These are phyloP conservation scores for Leptodermis oblonga DNA, from an alignment of 257 asterid species.

Conservation along the genomic window DNA sequence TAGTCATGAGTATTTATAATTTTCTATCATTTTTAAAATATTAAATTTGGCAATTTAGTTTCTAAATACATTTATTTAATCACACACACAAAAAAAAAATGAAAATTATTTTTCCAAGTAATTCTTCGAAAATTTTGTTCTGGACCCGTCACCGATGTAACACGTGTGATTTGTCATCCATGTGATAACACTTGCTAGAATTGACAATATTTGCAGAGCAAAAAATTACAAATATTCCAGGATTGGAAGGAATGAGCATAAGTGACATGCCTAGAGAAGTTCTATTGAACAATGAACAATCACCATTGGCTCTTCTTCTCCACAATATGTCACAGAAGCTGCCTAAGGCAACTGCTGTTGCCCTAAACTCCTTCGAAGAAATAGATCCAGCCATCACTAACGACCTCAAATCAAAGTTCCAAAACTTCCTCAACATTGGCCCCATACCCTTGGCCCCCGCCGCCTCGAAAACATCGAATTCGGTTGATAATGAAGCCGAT, in stretches of 20 bases:
- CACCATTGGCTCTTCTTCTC: conserved; percentile 11
- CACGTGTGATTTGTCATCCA: no score
- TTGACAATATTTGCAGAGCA: background rate
- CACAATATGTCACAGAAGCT: conserved; percentile 2
- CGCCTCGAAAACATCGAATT: background rate
- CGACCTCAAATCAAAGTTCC: conserved; percentile 6
- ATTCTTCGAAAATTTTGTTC: no score
- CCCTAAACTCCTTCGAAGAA: conserved; percentile 10
- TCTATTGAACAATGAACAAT: background rate
- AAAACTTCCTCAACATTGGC: conserved; percentile 8
- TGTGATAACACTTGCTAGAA: background rate
- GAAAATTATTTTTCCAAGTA: no score
- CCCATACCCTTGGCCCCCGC: background rate
- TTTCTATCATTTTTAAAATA: no score
- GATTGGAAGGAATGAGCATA: conserved; percentile 7
- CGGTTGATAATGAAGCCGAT: background rate
- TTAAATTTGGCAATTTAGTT: no score
- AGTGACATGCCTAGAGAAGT: conserved; percentile 8
- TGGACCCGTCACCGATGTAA: no score
- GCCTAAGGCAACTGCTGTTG: conserved; percentile 3
- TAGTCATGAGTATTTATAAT: no score
- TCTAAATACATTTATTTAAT: no score
- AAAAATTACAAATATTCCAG: background rate
- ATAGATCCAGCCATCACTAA: conserved; percentile 7
- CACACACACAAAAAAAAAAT: no score